Base-by-base conservation (phyloP, 495 filamentous ascomycete species). In the Trichoderma virens region DNA sequence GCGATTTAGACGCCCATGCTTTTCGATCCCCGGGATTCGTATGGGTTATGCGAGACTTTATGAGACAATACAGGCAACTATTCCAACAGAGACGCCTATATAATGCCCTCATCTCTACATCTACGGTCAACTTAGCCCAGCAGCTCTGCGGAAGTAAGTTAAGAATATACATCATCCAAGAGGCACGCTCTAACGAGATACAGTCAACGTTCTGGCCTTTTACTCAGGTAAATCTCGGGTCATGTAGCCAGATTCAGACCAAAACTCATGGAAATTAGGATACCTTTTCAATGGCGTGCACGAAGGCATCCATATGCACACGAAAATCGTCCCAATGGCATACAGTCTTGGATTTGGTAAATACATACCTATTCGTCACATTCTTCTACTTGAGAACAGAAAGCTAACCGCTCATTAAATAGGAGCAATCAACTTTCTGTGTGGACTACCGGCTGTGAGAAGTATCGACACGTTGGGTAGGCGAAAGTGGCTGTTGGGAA, bases 401-500 rank as follows among this genome's bases (percentile, higher is more conserved):
- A 9, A 23, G 20, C 32, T 14, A 31, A 47, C 23, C 38, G 60
- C 31, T 23, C 63, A 32, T 39, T 64, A n/a, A 61, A 41, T 16
- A 73, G 88, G 88, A 6, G 74, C 88, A 14, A 82, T 89, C 51
- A 90, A 90, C 69, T 90, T 85, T 74, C 69, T 90, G 39, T 89
- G 89, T 64, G 86, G 87, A 3, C 79, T 90, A 27, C 88, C 88
- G 0, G 88, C 88, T 27, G 75, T 91, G 41, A 86, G 85, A 71
- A 89, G 86, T 2, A 91, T 91, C 65, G 88, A 91, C 69, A 89
- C 86, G 1, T 87, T 89, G 63, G 88, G 88, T 7, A 83, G 88
- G 5, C 82, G 89, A 27, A 90, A 89, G 66, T 84, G 91, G 41
- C 79, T 91, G 0, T 81, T 91, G 13, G 77, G 79, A 0, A 91